Evolutionary conservation across 768 basidiomycete genomes (phyloP).

Genomic region (Termitomyces sp.): DNA sequence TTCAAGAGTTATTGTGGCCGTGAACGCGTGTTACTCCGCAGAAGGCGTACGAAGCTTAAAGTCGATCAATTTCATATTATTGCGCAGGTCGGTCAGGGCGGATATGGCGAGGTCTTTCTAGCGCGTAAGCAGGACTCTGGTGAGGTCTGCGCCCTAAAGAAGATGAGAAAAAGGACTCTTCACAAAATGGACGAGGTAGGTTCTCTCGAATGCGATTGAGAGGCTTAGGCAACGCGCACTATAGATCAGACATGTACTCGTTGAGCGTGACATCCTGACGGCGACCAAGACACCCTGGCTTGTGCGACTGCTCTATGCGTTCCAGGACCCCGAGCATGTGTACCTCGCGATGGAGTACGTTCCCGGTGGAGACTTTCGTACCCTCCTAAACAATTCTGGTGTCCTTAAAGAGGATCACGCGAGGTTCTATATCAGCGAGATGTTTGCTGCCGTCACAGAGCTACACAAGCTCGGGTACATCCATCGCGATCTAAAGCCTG

Average conservation of each 20-base stretch:
- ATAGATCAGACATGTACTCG: constrained; percentile 94
- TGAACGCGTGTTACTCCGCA: constrained; percentile 88
- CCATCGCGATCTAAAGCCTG: constrained; percentile 96
- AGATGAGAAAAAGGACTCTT: constrained; percentile 91
- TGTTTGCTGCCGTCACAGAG: constrained; percentile 93
- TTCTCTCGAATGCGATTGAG: not conserved
- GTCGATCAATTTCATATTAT: constrained; percentile 98
- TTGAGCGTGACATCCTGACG: constrained; percentile 96
- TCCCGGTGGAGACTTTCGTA: constrained; percentile 97
- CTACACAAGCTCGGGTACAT: constrained; percentile 97
- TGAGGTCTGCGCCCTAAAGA: constrained; percentile 96
- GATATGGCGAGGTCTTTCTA: constrained; percentile 96
- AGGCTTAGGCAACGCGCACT: not conserved
- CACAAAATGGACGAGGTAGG: constrained; percentile 97
- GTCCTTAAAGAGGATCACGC: constrained; percentile 98
- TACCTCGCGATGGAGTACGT: constrained; percentile 99
- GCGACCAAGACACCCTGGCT: constrained; percentile 98
- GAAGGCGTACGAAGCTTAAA: constrained; percentile 86
- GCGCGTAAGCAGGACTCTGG: constrained; percentile 94
- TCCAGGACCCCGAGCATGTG: constrained; percentile 87
- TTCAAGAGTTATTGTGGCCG: constrained; percentile 91
- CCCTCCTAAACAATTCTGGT: constrained; percentile 95
- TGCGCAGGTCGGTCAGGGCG: constrained; percentile 97
- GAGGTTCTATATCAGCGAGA: constrained; percentile 94
- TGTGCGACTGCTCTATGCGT: constrained; percentile 90